Evolutionary conservation across 148 eudicot genomes (phyloP).

Genomic region (Talinum fruticosum): DNA sequence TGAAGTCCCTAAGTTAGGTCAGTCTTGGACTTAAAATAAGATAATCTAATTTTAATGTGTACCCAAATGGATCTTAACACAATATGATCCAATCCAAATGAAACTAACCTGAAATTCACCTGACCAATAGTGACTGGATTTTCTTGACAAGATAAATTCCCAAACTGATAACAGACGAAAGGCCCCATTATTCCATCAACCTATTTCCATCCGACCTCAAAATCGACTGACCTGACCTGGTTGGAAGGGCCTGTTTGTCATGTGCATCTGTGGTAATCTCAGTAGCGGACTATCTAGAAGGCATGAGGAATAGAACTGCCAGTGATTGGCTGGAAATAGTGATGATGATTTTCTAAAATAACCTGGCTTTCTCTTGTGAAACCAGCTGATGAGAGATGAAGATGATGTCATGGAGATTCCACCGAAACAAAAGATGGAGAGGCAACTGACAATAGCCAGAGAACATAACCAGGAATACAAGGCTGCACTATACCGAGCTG

Average conservation of each 20-base stretch:
- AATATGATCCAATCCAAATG: neutral
- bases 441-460: slow-evolving; percentile 61
- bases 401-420: slow-evolving; percentile 65
- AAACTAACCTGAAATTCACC: neutral
- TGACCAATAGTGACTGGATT: neutral
- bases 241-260: neutral
- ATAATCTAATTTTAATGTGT: neutral
- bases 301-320: neutral
- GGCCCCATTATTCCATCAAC: neutral
- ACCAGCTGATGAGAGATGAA: slow-evolving; percentile 75
- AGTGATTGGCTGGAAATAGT: neutral
- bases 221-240: neutral
- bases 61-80: neutral
- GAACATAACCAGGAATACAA: slow-evolving; percentile 77
- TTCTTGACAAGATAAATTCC: no score
- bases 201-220: neutral
- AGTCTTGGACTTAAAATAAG: neutral
- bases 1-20: neutral
- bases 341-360: neutral
- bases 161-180: neutral
- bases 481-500: slow-evolving; percentile 84
- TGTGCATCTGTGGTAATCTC: neutral
- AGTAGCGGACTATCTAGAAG: neutral
- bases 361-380: neutral
- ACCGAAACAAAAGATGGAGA: slow-evolving; percentile 74